phyloP scores from a whole-genome alignment of 495 filamentous ascomycete genomes.

The Cairneyella variabilis region DNA sequence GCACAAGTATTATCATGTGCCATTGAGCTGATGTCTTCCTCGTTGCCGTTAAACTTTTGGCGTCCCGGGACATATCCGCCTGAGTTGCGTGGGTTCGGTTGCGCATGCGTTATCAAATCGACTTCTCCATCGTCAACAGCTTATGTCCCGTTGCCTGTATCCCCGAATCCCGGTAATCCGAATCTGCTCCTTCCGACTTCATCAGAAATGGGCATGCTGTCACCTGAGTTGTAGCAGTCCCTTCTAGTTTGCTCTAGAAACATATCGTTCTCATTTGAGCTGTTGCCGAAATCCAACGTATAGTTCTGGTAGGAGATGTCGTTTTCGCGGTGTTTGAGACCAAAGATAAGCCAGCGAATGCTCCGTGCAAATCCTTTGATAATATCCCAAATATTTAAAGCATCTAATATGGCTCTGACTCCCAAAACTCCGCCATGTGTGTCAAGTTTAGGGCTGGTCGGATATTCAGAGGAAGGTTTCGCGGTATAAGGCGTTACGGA shows the following conservation, averaged over 20 bases:
- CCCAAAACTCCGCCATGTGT: slow-evolving; percentile 58
- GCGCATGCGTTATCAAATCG: slow-evolving; percentile 43
- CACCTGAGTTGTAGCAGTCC: slow-evolving; percentile 27
- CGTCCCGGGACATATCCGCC: slow-evolving; percentile 22
- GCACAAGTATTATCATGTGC: slow-evolving; percentile 5
- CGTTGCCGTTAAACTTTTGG: slow-evolving; percentile 20
- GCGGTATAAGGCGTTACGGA: slow-evolving; percentile 64
- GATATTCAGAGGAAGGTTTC: slow-evolving; percentile 32
- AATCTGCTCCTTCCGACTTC: slow-evolving; percentile 41
- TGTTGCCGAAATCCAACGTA: background rate
- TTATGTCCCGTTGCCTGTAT: background rate
- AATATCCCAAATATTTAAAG: slow-evolving; percentile 82
- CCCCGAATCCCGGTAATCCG: slow-evolving; percentile 11
- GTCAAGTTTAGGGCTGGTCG: slow-evolving; percentile 32
- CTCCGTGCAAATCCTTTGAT: slow-evolving; percentile 73
- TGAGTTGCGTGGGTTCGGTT: slow-evolving; percentile 34
- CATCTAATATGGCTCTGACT: slow-evolving; percentile 59
- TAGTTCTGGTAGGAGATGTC: slow-evolving; percentile 38
- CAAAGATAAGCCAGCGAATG: slow-evolving; percentile 79
- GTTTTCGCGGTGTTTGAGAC: slow-evolving; percentile 49
- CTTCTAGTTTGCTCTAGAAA: slow-evolving; percentile 23
- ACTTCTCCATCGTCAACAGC: slow-evolving; percentile 35
- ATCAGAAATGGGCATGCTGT: slow-evolving; percentile 37
- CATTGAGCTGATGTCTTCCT: slow-evolving; percentile 17
- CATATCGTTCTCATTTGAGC: slow-evolving; percentile 31